Percentiles rank a stretch among this genome's conserved stretches.
Evolutionary conservation across 345 rosid species (phyloP).

Genomic region (Bruguiera sexangula): DNA sequence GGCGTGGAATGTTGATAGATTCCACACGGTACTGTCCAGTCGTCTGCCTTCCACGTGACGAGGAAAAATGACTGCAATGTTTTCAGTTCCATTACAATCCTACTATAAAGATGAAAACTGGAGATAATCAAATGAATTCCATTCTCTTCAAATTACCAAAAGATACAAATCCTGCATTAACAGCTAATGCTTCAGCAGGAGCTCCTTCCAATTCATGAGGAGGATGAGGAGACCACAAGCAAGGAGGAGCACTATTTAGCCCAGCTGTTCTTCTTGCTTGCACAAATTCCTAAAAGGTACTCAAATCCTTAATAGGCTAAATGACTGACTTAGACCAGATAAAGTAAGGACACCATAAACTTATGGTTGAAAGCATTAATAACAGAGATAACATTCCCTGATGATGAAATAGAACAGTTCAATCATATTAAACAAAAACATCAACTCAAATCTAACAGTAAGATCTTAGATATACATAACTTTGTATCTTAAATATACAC

Average conservation of each 20-base stretch:
- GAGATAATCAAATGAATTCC: neutral
- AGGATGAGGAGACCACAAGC: conserved; percentile 75
- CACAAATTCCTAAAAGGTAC: conserved; percentile 70
- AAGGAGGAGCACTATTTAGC: conserved; percentile 78
- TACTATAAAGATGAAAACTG: conserved; percentile 6
- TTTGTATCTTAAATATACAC: neutral
- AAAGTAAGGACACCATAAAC: neutral
- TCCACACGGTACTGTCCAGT: conserved; percentile 87
- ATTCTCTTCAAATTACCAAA: conserved; percentile 54
- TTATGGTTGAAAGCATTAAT: neutral
- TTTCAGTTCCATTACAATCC: conserved; percentile 14
- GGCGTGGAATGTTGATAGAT: conserved; percentile 85
- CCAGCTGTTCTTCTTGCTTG: conserved; percentile 82
- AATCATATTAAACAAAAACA: too few species aligned
- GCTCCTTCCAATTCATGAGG: conserved; percentile 68
- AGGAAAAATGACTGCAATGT: conserved; percentile 66
- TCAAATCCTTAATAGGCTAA: conserved; percentile 11
- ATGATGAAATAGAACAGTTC: neutral
- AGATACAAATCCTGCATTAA: conserved; percentile 95
- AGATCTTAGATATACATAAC: too few species aligned
- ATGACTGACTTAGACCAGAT: conserved; percentile 10
- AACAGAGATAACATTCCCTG: neutral
- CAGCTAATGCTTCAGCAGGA: conserved; percentile 67
- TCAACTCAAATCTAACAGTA: too few species aligned
- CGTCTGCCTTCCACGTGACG: conserved; percentile 88